These are phyloP conservation scores for Chloris gayana DNA, from an alignment of 176 grass and related monocot species.

Conservation along the genomic window DNA sequence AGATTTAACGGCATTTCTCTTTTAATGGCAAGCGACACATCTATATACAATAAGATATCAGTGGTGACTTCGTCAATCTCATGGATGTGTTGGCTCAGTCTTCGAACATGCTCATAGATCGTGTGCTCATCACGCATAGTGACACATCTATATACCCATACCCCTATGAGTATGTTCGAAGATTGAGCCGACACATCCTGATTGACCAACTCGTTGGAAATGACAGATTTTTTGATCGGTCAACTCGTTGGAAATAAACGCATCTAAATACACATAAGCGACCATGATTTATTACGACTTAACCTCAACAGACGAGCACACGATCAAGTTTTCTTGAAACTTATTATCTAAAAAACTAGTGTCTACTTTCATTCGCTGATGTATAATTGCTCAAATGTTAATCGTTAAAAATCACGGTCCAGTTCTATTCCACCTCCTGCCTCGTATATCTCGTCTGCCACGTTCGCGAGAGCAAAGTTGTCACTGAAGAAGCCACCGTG, in stretches of 20 bases:
- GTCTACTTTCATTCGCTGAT: background rate
- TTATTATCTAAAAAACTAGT: background rate
- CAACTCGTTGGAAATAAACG: background rate
- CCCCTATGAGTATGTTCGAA: no score
- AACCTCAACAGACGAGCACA: background rate
- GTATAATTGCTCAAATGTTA: background rate
- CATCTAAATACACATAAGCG: background rate
- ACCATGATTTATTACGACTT: background rate
- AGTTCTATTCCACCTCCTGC: background rate
- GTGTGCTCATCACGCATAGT: no score
- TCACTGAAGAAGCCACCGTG: slow-evolving; percentile 43
- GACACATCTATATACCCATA: no score
- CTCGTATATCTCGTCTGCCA: slow-evolving; percentile 30
- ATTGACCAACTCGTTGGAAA: no score
- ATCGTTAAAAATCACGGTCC: background rate
- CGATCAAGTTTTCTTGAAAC: background rate
- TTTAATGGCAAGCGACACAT: no score
- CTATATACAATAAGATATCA: no score
- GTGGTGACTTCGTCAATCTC: no score
- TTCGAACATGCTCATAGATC: no score
- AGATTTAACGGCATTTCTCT: no score
- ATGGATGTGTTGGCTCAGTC: no score
- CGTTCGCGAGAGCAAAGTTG: slow-evolving; percentile 7
- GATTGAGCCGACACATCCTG: no score
- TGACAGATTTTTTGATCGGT: no score